A percentile compares a stretch with the other conserved stretches of the same genome.
phyloP scores from a whole-genome alignment of 2,329 filamentous ascomycete genomes.

The Tolypocladium nubicola region DNA sequence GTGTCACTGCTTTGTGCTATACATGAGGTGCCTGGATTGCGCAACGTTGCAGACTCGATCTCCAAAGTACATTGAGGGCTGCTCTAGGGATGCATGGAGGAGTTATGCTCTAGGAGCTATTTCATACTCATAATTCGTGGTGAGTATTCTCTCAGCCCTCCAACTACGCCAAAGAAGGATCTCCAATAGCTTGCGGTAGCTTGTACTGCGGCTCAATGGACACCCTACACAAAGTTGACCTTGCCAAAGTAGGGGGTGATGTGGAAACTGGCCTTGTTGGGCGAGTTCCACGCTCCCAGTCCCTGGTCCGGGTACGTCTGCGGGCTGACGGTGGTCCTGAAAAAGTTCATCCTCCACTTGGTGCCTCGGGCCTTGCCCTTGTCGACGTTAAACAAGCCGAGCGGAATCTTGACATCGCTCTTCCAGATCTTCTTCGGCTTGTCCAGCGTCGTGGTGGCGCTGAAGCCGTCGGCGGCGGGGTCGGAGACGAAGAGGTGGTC shows the following conservation, averaged over 20 bases:
- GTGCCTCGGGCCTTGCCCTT: conserved; percentile 29
- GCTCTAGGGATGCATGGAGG: too few relatives aligned
- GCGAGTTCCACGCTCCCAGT: conserved; percentile 34
- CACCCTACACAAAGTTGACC: conserved; percentile 23
- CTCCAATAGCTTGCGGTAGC: not conserved
- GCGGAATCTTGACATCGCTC: conserved; percentile 29
- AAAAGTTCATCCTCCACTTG: conserved; percentile 42
- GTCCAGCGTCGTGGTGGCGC: conserved; percentile 27
- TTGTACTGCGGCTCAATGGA: not conserved
- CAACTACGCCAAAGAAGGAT: too few relatives aligned
- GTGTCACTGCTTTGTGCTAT: too few relatives aligned
- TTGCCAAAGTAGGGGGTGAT: conserved; percentile 34
- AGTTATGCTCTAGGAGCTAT: too few relatives aligned
- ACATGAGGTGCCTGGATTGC: too few relatives aligned
- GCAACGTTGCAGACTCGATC: too few relatives aligned
- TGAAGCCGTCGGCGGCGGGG: conserved; percentile 29
- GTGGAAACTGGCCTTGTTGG: conserved; percentile 35
- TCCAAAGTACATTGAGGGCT: too few relatives aligned
- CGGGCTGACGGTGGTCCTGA: conserved; percentile 32
- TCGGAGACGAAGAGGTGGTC: conserved; percentile 31
- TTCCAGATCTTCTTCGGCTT: conserved; percentile 24
- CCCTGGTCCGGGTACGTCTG: conserved; percentile 31
- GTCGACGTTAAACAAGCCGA: conserved; percentile 40
- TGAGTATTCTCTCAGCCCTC: too few relatives aligned
- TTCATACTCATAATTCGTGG: too few relatives aligned